phyloP scores from a whole-genome alignment of 495 filamentous ascomycete species.

The Penicillium lagena region DNA sequence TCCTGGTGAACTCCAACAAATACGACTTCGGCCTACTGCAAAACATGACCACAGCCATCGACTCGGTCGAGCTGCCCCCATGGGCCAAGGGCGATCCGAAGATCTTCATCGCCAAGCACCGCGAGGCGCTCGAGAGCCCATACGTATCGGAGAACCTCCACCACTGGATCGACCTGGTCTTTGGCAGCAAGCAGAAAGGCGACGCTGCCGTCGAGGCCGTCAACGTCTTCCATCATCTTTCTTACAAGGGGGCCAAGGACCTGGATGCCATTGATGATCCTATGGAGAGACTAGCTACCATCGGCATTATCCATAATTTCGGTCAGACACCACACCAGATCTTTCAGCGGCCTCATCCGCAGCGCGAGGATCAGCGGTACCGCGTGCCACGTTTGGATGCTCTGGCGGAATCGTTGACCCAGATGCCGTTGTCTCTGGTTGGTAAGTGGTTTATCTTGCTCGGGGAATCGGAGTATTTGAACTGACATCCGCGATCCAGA shows the following conservation, averaged over 20 bases:
- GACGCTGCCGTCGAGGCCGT: slow-evolving; percentile 86
- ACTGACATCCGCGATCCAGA: slow-evolving; percentile 37
- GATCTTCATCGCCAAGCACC: slow-evolving; percentile 89
- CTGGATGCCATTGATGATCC: slow-evolving; percentile 87
- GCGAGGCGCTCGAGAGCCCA: slow-evolving; percentile 89
- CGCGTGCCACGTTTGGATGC: slow-evolving; percentile 67
- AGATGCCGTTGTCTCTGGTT: slow-evolving; percentile 74
- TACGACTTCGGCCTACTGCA: slow-evolving; percentile 91
- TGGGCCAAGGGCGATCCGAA: slow-evolving; percentile 98
- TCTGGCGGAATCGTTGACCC: slow-evolving; percentile 67
- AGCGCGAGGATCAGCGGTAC: slow-evolving; percentile 57
- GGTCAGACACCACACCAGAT: slow-evolving; percentile 95
- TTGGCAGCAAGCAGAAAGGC: slow-evolving; percentile 91
- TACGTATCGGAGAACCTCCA: slow-evolving; percentile 88
- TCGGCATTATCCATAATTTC: slow-evolving; percentile 97
- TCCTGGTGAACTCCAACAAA: slow-evolving; percentile 81
- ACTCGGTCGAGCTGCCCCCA: slow-evolving; percentile 79
- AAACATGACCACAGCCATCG: slow-evolving; percentile 68
- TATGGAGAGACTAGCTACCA: slow-evolving; percentile 74
- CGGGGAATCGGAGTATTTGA: background rate
- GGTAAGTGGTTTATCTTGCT: slow-evolving; percentile 25
- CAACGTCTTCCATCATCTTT: slow-evolving; percentile 94
- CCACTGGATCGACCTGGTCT: slow-evolving; percentile 93
- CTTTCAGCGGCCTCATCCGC: slow-evolving; percentile 72
- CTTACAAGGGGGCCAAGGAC: slow-evolving; percentile 89